Conservation (phyloP, 163 green algal species). For the Volvox carteri region DNA sequence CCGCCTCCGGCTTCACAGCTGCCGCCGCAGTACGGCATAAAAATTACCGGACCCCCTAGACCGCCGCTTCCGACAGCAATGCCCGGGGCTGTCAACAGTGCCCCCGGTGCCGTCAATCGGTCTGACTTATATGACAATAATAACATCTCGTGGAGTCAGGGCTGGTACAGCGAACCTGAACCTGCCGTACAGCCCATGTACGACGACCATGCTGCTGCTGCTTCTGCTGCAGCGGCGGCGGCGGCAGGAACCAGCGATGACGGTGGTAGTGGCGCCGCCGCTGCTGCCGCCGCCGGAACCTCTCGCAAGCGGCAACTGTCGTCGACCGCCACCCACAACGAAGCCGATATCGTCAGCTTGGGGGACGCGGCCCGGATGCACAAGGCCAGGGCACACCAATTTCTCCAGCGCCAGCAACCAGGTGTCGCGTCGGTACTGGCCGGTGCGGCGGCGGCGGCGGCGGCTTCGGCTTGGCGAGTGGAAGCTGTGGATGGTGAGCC, state of each 20-base stretch:
- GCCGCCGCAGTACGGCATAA: background rate
- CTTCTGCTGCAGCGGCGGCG: background rate
- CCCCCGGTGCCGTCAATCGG: too few species aligned
- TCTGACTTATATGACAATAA: too few species aligned
- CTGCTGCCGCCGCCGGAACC: background rate
- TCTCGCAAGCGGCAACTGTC: conserved; percentile 37
- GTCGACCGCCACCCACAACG: conserved; percentile 5
- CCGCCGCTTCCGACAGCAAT: background rate
- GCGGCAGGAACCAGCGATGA: too few species aligned
- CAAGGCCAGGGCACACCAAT: background rate
- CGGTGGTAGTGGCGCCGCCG: background rate
- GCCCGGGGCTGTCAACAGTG: background rate
- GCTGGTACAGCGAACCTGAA: background rate
- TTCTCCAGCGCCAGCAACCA: background rate
- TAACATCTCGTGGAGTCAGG: background rate
- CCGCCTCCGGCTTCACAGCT: background rate
- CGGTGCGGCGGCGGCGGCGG: background rate
- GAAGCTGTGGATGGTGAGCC: background rate
- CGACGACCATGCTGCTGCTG: background rate
- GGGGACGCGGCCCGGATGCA: background rate
- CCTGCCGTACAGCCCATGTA: background rate
- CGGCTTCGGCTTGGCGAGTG: background rate
- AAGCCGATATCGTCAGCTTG: background rate
- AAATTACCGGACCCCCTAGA: background rate
- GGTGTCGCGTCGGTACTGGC: background rate